Conservation (phyloP, 371 early-diverging fungal species). For the Mucor circinelloides region DNA sequence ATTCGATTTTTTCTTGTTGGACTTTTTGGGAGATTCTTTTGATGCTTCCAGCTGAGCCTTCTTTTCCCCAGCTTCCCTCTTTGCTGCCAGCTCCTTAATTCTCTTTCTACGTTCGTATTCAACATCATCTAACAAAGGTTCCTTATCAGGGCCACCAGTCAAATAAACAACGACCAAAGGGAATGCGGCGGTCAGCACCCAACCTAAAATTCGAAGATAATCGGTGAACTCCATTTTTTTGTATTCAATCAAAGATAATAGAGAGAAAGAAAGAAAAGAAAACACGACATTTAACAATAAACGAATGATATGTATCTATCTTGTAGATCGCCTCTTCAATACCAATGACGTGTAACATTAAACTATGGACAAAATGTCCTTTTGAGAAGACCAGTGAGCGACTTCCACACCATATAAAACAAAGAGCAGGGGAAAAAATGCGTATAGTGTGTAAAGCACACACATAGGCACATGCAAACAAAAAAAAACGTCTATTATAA, state of each 20-base stretch:
- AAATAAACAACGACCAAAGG: slow-evolving; percentile 18
- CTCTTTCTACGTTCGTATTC: slow-evolving; percentile 14
- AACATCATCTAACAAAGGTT: slow-evolving; percentile 6
- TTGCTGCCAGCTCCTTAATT: slow-evolving; percentile 4
- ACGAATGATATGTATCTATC: background rate
- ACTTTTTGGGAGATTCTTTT: slow-evolving; percentile 6
- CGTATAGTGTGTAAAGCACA: background rate
- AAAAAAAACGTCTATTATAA: background rate
- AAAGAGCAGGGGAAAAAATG: background rate
- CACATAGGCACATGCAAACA: background rate
- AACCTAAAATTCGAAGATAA: slow-evolving; percentile 8
- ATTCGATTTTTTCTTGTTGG: slow-evolving; percentile 25
- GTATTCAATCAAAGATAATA: background rate
- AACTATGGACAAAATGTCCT: background rate
- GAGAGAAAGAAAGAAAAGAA: background rate
- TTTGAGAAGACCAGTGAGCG: background rate
- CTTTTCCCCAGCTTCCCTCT: slow-evolving; percentile 12
- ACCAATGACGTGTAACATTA: slow-evolving; percentile 5
- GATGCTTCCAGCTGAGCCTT: background rate
- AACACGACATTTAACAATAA: background rate
- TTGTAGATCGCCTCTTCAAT: slow-evolving; percentile 1
- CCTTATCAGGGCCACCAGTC: slow-evolving; percentile 18
- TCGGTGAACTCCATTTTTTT: background rate
- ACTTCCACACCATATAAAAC: background rate
- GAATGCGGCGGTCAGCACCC: slow-evolving; percentile 7